Base-by-base conservation (phyloP, 2,329 filamentous ascomycete species). In the Neurospora sp. region DNA sequence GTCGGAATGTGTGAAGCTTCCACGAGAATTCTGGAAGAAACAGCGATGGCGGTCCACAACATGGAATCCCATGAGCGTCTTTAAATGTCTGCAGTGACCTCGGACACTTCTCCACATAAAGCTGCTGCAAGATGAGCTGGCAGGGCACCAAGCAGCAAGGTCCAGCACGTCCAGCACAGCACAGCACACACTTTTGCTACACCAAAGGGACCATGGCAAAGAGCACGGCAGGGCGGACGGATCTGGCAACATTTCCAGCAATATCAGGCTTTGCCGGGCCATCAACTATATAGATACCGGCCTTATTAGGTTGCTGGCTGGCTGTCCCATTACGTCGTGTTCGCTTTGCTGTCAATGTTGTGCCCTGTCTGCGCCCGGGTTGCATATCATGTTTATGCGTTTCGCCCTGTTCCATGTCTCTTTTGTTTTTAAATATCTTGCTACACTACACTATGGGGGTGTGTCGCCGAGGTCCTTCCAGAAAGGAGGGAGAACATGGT, bases 91-190 rank as follows among this genome's bases (percentile, higher is more conserved):
- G 72, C 70, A 62, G 69, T 62, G 66, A 71, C 67, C 66, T 72
- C 71, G 68, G 72, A 68, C 70, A 46, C 68, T 72, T 73, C 78
- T 78, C 77, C 77, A 78, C 78, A 74, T 75, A 70, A 71, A 39
- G 68, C 69, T 75, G 70, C 77, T 79, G 78, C 78, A 79, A 73
- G 78, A 79, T 79, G 78, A 76, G 78, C 73, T 79, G 78, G 78
- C 78, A 78, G 69, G 72, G 74, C 73, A 75, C 70, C 70, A 62
- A 62, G 52, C 52, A 62, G 52, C 52, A 62, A 62, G 52, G 52
- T 62, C 52, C 52, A 62, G 52, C 52, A 62, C 52, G 52, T 62
- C 52, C 52, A 62, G 52, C 68, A 46, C 58, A 69, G 39, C 58
- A 62, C 52, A 62, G 52, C 52, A 62, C 52, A 62, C 52, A 62